phyloP scores from a whole-genome alignment of 169 alveolate genomes.

The Plasmodium relictum region DNA sequence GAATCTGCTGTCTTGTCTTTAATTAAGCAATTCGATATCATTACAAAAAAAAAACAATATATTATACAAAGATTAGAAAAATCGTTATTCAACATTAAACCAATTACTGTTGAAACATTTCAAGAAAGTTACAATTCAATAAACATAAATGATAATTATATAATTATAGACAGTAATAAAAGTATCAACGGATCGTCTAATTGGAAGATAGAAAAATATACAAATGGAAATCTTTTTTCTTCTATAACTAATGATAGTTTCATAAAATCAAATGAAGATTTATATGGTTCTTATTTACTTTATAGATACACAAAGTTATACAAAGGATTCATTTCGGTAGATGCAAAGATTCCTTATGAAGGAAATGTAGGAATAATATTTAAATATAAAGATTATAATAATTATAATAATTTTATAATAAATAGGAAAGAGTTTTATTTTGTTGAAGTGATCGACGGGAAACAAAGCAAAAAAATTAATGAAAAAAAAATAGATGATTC shows the following conservation, averaged over 20 bases:
- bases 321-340: conserved; percentile 69
- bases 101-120: conserved; percentile 44
- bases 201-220: conserved; percentile 66
- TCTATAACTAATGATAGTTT: conserved; percentile 50
- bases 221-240: conserved; percentile 54
- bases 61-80: conserved; percentile 52
- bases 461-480: conserved; percentile 23
- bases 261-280: conserved; percentile 27
- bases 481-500: conserved; percentile 12
- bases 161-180: conserved; percentile 43
- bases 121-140: conserved; percentile 43
- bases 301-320: conserved; percentile 51
- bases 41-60: conserved; percentile 38
- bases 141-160: conserved; percentile 66
- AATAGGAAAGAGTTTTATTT: conserved; percentile 57
- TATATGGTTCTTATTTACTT: conserved; percentile 69
- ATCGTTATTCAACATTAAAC: conserved; percentile 21
- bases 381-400: conserved; percentile 60
- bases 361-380: conserved; percentile 58
- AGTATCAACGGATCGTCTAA: conserved; percentile 46
- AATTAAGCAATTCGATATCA: conserved; percentile 54
- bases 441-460: conserved; percentile 49
- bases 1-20: conserved; percentile 18
- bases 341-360: conserved; percentile 60
- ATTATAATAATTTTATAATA: conserved; percentile 56